These are phyloP conservation scores for Lyophyllum semitale DNA, from an alignment of 768 basidiomycete species.

Conservation along the genomic window DNA sequence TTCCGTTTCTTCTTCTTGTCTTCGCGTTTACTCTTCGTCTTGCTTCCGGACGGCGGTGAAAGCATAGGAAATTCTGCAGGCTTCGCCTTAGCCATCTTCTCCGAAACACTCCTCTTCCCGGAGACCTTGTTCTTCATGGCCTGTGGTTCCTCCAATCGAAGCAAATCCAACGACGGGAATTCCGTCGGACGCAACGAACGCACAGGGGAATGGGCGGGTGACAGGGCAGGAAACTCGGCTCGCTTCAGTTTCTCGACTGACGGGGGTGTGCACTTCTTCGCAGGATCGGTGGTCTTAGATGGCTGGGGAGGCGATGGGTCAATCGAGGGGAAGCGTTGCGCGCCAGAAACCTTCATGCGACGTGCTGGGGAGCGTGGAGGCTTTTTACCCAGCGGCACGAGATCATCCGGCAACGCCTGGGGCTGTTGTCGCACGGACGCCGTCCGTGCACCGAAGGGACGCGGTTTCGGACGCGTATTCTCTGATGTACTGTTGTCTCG, in stretches of 20 bases:
- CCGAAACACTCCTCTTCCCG: conserved; percentile 5
- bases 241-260: conserved; percentile 12
- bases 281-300: not conserved
- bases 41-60: not conserved
- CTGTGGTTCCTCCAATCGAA: not conserved
- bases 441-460: conserved; percentile 1
- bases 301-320: not conserved
- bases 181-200: conserved; percentile 1
- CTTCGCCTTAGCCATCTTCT: not conserved
- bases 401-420: not conserved
- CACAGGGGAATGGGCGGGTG: conserved; percentile 1
- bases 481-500: not conserved
- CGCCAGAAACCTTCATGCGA: conserved; percentile 12
- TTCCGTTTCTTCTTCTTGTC: not conserved
- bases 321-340: not conserved
- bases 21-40: not conserved
- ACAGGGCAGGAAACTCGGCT: conserved; percentile 25
- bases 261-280: not conserved
- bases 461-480: conserved; percentile 17
- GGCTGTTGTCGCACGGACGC: not conserved
- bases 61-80: conserved; percentile 1
- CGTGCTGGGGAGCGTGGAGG: conserved; percentile 11
- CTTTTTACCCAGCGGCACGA: not conserved
- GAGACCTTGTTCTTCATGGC: conserved; percentile 1
- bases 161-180: conserved; percentile 5